Conservation (phyloP, 495 filamentous ascomycete genomes). For the Aspergillus sparsus region DNA sequence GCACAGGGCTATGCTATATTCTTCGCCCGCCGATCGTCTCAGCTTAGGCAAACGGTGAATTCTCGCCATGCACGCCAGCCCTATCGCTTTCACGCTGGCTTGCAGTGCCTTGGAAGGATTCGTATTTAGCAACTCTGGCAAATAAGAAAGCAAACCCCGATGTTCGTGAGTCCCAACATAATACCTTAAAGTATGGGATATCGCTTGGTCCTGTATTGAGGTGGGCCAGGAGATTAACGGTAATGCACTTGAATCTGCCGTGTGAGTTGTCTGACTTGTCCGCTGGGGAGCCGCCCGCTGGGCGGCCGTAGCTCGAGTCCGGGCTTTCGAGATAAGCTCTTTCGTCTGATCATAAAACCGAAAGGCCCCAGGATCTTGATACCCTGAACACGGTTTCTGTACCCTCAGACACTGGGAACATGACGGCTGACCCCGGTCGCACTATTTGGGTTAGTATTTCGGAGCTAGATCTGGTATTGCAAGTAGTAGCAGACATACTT, state of each 20-base stretch:
- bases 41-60: conserved; percentile 6
- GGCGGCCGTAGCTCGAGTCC: background rate
- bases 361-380: conserved; percentile 15
- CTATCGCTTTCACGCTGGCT: conserved; percentile 19
- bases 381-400: conserved; percentile 18
- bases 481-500: background rate
- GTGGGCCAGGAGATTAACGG: conserved; percentile 3
- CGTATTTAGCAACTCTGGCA: conserved; percentile 9
- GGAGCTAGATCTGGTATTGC: background rate
- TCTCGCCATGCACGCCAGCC: conserved; percentile 20
- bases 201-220: conserved; percentile 7
- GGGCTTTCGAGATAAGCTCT: conserved; percentile 2
- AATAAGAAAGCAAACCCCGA: conserved; percentile 18
- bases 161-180: conserved; percentile 18
- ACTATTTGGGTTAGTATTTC: conserved; percentile 10
- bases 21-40: conserved; percentile 10
- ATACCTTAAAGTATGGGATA: conserved; percentile 15
- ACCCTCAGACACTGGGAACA: conserved; percentile 22
- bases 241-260: background rate
- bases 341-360: conserved; percentile 20
- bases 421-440: conserved; percentile 18
- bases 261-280: background rate
- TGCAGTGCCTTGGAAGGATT: conserved; percentile 18
- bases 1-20: conserved; percentile 23
- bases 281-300: background rate